phyloP scores from a whole-genome alignment of 345 rosid species.

The Rubroshorea leprosula region DNA sequence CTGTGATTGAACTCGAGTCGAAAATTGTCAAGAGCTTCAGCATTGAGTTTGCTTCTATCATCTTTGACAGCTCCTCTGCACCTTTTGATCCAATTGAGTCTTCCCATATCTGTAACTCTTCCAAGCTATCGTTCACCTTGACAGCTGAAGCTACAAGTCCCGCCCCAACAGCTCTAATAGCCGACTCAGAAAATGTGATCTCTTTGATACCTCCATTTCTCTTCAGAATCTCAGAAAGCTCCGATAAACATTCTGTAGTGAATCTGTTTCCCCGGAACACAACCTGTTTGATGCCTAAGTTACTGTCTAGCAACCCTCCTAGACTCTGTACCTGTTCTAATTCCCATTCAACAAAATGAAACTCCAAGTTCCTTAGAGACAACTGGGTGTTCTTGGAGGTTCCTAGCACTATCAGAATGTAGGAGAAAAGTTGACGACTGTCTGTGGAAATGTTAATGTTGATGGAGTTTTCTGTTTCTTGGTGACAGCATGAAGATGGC shows the following conservation, averaged over 20 bases:
- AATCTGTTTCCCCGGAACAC: slow-evolving; percentile 56
- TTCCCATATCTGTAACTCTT: slow-evolving; percentile 93
- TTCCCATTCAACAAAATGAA: slow-evolving; percentile 63
- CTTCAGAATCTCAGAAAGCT: slow-evolving; percentile 50
- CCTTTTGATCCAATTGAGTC: slow-evolving; percentile 89
- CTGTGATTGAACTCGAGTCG: slow-evolving; percentile 60
- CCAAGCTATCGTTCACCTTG: slow-evolving; percentile 59
- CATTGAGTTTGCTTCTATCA: slow-evolving; percentile 83
- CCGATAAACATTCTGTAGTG: slow-evolving; percentile 41
- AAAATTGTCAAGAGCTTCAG: slow-evolving; percentile 69
- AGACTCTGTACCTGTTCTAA: slow-evolving; percentile 43
- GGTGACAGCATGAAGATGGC: slow-evolving; percentile 49
- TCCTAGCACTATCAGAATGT: slow-evolving; percentile 46
- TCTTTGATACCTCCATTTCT: slow-evolving; percentile 54
- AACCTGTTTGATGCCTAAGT: slow-evolving; percentile 53
- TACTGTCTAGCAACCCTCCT: slow-evolving; percentile 48
- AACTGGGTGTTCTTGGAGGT: slow-evolving; percentile 34
- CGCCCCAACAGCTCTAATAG: slow-evolving; percentile 56
- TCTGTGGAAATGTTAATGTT: slow-evolving; percentile 49
- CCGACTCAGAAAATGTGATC: slow-evolving; percentile 51
- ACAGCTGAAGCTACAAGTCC: slow-evolving; percentile 59
- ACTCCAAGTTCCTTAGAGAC: slow-evolving; percentile 57
- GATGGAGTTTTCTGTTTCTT: slow-evolving; percentile 59
- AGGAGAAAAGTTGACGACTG: slow-evolving; percentile 34
- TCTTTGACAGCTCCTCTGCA: slow-evolving; percentile 86